Evolutionary conservation across 129 eudicot species (phyloP), one percentile per base, ranked within the genome.

Genomic region (Mikania micrantha): DNA sequence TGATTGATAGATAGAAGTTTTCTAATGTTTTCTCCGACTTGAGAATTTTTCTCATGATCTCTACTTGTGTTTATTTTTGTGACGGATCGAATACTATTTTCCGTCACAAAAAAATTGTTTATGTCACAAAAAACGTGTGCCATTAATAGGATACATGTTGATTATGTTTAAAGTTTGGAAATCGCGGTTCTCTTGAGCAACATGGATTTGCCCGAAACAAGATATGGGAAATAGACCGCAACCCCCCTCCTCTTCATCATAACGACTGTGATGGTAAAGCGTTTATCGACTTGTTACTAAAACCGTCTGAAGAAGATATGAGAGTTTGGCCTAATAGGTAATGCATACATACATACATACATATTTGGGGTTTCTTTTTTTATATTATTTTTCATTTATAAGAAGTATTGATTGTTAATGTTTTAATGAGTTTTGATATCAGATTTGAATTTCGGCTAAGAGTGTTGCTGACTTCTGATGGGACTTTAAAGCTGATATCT

Each of bases 141-240:
- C 4, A 4, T 66, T 32, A 34, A 29, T 50, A 13, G 47, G 21
- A 34, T 32, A 32, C 34, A 0, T 32, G 24, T 9, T 50, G 34
- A 27, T 11, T 79, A 32, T 35, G 31, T 64, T 31, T 83, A 48
- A 76, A 94, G 99, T 86, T 89, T 76, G 93, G 95, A 50, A 89
- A 85, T 44, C 86, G 93, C 0, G 99, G 99, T 21, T 74, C 85
- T 7, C 77, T 93, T 32, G 96, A 94, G 86, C 93, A 89, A 67
- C 95, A 94, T 25, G 99, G 99, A 45, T 89, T 94, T 80, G 96
- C 99, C 4, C 81, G 99, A 77, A 94, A 94, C 65, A 82, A 74
- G 69, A 81, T 81, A 54, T 94, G 99, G 99, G 76, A 59, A 70
- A 64, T 88, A 28, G 99, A 94, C 36, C 64, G 79, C 20, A 74